phyloP scores from a whole-genome alignment of 192 early-diverging fungal species.

The Backusella morwellensis region DNA sequence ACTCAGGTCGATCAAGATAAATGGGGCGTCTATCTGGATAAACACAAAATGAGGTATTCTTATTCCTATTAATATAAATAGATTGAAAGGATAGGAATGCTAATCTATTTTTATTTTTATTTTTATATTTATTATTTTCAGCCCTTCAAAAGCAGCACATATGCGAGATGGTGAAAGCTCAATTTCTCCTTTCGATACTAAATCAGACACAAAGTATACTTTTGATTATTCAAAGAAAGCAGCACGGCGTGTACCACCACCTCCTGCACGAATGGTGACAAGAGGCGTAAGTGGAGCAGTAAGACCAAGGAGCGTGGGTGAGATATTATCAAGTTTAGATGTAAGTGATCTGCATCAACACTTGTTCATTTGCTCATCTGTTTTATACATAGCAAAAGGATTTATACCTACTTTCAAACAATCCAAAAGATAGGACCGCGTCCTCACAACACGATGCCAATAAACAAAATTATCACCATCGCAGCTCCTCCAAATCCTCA shows the following conservation, averaged over 20 bases:
- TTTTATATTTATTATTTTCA: background rate
- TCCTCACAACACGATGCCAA: background rate
- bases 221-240: slow-evolving; percentile 41
- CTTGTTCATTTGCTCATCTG: background rate
- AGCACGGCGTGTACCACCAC: slow-evolving; percentile 43
- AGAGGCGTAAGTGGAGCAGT: slow-evolving; percentile 59
- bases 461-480: background rate
- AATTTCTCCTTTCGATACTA: background rate
- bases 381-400: background rate
- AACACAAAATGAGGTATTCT: slow-evolving; percentile 13
- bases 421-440: background rate
- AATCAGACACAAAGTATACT: background rate
- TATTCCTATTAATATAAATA: background rate
- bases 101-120: background rate
- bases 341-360: slow-evolving; percentile 2
- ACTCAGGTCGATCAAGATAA: slow-evolving; percentile 15
- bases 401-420: background rate
- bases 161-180: background rate
- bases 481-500: background rate
- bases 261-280: slow-evolving; percentile 57
- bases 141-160: slow-evolving; percentile 2
- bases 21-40: slow-evolving; percentile 19
- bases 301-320: slow-evolving; percentile 53
- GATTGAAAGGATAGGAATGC: background rate
- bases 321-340: slow-evolving; percentile 44